Evolutionary conservation across 345 rosid species (phyloP).

Genomic region (Salix purpurea): DNA sequence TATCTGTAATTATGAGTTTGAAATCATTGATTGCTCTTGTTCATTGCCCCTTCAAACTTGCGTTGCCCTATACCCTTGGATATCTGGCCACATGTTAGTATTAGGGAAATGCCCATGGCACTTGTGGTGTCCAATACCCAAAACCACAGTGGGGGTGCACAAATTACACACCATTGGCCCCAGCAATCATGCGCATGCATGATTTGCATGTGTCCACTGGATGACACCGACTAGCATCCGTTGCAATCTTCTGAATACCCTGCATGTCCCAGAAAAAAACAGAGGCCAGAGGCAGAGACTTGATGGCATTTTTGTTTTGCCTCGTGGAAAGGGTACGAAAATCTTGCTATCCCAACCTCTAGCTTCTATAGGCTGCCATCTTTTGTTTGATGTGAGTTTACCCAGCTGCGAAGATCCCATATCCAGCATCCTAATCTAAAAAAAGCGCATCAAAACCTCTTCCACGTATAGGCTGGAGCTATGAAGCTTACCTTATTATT

Average conservation of each 20-base stretch:
- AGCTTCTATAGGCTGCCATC: neutral
- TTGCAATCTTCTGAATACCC: no score
- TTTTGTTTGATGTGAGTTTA: no score
- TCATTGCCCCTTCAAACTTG: neutral
- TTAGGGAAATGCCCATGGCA: neutral
- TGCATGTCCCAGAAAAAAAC: no score
- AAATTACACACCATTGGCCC: neutral
- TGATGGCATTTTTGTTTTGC: no score
- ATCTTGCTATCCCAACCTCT: no score
- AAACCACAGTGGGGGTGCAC: neutral
- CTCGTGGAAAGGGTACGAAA: neutral
- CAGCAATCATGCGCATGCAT: neutral
- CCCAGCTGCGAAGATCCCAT: no score
- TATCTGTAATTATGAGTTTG: neutral
- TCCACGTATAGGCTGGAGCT: no score
- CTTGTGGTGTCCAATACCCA: neutral
- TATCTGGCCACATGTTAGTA: neutral
- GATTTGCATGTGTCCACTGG: no score
- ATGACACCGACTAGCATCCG: no score
- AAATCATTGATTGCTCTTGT: neutral
- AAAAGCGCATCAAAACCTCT: neutral
- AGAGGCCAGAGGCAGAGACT: no score
- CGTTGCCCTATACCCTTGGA: neutral
- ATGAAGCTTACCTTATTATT: no score
- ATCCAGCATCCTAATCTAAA: neutral